Percentiles rank a stretch among this genome's conserved stretches.
phyloP scores from a whole-genome alignment of 2,329 filamentous ascomycete species.

The Talaromyces sp. region DNA sequence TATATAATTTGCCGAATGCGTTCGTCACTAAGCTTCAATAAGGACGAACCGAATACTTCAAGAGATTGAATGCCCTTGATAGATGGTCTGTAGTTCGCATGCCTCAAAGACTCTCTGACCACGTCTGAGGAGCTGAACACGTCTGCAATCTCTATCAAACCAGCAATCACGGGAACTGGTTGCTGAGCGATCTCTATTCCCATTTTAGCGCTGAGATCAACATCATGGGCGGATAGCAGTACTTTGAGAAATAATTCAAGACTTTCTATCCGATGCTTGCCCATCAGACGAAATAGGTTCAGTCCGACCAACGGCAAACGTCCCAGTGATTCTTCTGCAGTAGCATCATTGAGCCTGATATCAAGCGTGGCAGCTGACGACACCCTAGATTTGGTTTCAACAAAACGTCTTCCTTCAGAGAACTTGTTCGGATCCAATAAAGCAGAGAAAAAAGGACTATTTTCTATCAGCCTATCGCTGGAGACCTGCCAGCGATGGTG shows the following conservation, averaged over 20 bases:
- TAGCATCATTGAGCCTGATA: conserved; percentile 2
- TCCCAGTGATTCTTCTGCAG: conserved; percentile 2
- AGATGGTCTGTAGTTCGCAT: conserved; percentile 25
- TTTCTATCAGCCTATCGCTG: conserved; percentile 27
- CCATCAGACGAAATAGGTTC: conserved; percentile 23
- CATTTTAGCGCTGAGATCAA: conserved; percentile 19
- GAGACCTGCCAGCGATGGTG: conserved; percentile 31
- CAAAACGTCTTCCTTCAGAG: conserved; percentile 34
- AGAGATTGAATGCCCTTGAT: conserved; percentile 26
- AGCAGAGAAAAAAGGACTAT: conserved; percentile 37
- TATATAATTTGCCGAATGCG: conserved; percentile 37
- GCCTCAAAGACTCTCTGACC: conserved; percentile 22
- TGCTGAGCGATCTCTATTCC: conserved; percentile 24
- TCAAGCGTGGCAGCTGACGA: conserved; percentile 9
- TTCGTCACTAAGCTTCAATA: conserved; percentile 34
- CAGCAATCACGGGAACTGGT: conserved; percentile 28
- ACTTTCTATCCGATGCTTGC: conserved; percentile 26
- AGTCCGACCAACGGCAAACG: conserved; percentile 27
- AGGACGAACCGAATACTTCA: conserved; percentile 21
- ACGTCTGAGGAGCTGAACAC: conserved; percentile 29
- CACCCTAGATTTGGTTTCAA: conserved; percentile 20
- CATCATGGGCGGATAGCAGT: conserved; percentile 24
- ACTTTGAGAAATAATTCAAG: conserved; percentile 32
- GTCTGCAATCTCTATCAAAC: conserved; percentile 30
- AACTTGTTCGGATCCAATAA: conserved; percentile 41